Conservation (phyloP, 306 rosid species). For the Arachis hypogaea region DNA sequence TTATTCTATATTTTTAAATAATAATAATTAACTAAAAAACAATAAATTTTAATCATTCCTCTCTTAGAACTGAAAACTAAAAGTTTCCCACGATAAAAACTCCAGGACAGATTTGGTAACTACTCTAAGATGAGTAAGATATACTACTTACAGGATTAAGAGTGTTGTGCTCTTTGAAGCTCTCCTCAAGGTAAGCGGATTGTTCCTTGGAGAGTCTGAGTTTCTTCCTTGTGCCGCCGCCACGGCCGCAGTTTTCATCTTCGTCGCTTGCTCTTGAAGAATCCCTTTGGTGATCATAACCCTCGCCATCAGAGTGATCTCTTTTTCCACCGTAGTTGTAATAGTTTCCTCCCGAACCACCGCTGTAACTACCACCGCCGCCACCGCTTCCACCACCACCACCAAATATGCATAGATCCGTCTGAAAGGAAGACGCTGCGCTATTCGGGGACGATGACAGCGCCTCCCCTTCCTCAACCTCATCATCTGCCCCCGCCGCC, state of each 20-base stretch:
- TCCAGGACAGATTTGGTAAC: no score
- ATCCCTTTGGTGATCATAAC: constrained; percentile 57
- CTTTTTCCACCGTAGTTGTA: constrained; percentile 35
- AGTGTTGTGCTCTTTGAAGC: constrained; percentile 91
- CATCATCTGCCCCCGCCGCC: constrained; percentile 45
- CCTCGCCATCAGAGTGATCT: constrained; percentile 56
- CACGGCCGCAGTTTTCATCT: constrained; percentile 60
- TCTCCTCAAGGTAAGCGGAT: constrained; percentile 95
- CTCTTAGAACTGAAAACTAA: no score
- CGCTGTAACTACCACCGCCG: constrained; percentile 28
- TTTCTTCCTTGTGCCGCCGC: constrained; percentile 66
- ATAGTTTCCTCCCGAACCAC: constrained; percentile 36
- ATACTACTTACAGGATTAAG: constrained; percentile 71
- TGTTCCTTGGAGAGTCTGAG: constrained; percentile 92
- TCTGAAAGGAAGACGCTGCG: constrained; percentile 72
- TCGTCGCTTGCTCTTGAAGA: constrained; percentile 82
- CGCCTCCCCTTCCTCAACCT: constrained; percentile 56
- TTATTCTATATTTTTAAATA: no score
- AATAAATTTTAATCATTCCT: no score
- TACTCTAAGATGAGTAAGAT: no score
- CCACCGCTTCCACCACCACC: constrained; percentile 15
- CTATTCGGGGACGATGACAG: constrained; percentile 79
- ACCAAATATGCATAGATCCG: constrained; percentile 67
- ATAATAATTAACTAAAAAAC: no score
- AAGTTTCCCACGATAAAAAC: no score